These are phyloP conservation scores for Sclerotinia borealis DNA, from an alignment of 2,329 filamentous ascomycete genomes.

Conservation along the genomic window DNA sequence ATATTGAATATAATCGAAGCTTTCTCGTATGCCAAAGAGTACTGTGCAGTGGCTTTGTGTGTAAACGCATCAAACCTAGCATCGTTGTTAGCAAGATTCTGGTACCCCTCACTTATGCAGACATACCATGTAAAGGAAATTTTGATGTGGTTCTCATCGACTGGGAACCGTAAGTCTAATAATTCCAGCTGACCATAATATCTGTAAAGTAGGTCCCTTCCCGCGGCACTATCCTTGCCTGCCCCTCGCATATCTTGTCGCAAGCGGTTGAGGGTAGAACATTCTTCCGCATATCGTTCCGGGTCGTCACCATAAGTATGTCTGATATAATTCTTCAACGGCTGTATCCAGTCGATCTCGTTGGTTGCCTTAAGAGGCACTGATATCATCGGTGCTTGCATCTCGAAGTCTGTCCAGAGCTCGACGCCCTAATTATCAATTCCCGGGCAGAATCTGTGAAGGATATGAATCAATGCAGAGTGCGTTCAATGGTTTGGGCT, in stretches of 20 bases:
- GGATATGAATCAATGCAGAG: background rate
- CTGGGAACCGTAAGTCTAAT: constrained; percentile 87
- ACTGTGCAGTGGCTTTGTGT: constrained; percentile 93
- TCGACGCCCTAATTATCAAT: constrained; percentile 10
- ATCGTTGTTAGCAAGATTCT: background rate
- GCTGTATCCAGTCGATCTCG: constrained; percentile 96
- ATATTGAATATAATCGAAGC: constrained; percentile 99
- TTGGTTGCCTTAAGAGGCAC: constrained; percentile 89
- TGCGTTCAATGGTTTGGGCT: background rate
- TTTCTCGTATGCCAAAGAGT: constrained; percentile 95
- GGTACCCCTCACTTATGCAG: background rate
- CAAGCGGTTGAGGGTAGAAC: constrained; percentile 84
- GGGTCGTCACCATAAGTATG: constrained; percentile 94
- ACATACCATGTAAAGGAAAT: constrained; percentile 95
- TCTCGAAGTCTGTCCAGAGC: constrained; percentile 32
- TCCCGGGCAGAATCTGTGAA: background rate
- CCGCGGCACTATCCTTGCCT: constrained; percentile 91
- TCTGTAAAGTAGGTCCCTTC: constrained; percentile 86
- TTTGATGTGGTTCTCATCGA: constrained; percentile 98
- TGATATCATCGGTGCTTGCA: constrained; percentile 92
- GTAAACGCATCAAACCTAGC: constrained; percentile 99
- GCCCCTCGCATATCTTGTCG: constrained; percentile 98
- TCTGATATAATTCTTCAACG: constrained; percentile 88
- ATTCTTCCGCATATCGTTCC: constrained; percentile 93
- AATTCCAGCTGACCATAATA: constrained; percentile 98